Percentiles rank a stretch among this genome's conserved stretches.
Conservation (phyloP, 805 yeast species). For the Candida tibetensis region DNA sequence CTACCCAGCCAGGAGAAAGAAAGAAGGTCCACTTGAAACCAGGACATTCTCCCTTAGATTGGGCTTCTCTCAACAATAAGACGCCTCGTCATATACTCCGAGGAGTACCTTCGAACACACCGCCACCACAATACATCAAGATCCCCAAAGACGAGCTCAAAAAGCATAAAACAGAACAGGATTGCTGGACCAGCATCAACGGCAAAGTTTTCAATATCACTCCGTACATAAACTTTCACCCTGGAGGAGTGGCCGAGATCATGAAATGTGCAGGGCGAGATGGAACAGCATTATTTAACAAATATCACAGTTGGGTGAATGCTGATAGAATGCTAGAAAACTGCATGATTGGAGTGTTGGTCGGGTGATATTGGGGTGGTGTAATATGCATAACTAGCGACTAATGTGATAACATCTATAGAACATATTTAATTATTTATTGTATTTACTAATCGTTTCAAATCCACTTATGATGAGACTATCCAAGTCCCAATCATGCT, state of each 20-base stretch:
- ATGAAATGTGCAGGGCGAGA: constrained; percentile 81
- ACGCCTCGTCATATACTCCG: constrained; percentile 48
- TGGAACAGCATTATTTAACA: constrained; percentile 71
- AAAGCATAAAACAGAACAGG: constrained; percentile 56
- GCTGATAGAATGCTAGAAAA: constrained; percentile 75
- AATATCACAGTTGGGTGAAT: constrained; percentile 74
- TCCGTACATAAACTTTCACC: constrained; percentile 80
- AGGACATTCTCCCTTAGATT: constrained; percentile 83
- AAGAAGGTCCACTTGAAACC: constrained; percentile 65
- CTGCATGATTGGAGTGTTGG: constrained; percentile 67
- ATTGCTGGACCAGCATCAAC: constrained; percentile 82
- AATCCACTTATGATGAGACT: constrained; percentile 48
- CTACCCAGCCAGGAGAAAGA: constrained; percentile 16
- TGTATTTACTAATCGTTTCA: constrained; percentile 7
- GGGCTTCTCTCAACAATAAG: constrained; percentile 62
- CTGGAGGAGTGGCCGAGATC: constrained; percentile 84
- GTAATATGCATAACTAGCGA: background rate
- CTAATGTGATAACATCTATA: constrained; percentile 10
- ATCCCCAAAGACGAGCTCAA: constrained; percentile 57
- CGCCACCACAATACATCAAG: constrained; percentile 49
- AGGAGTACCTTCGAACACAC: constrained; percentile 49
- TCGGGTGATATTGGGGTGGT: background rate
- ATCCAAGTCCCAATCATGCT: constrained; percentile 63
- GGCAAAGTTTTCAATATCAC: constrained; percentile 87
- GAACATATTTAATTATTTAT: background rate